These are phyloP conservation scores for Leishmania mexicana DNA, from an alignment of 208 protist genomes.

Conservation along the genomic window DNA sequence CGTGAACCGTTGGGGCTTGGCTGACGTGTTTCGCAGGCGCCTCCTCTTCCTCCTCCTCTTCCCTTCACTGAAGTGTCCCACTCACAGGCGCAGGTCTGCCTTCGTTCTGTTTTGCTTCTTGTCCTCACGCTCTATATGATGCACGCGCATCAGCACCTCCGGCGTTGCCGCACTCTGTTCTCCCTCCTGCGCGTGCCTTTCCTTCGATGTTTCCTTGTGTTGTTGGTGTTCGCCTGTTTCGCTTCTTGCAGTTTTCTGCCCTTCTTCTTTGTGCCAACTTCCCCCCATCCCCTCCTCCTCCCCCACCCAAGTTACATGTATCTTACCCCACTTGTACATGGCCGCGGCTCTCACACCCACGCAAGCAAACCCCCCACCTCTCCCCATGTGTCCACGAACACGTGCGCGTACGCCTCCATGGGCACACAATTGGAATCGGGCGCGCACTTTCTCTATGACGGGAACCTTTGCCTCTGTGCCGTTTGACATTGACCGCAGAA, in stretches of 20 bases:
- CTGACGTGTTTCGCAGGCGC: background rate
- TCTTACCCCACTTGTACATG: background rate
- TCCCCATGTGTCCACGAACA: background rate
- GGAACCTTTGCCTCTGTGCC: background rate
- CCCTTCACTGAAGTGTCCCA: background rate
- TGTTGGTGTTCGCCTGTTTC: background rate
- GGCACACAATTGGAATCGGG: background rate
- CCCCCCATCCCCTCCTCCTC: background rate
- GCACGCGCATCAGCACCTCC: background rate
- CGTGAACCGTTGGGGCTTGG: background rate
- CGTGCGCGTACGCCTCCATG: background rate
- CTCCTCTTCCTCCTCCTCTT: background rate
- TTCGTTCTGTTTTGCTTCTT: background rate
- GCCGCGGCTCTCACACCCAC: background rate
- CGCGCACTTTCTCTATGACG: background rate
- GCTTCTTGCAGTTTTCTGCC: background rate
- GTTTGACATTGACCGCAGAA: background rate
- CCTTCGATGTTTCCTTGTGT: background rate
- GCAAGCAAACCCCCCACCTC: background rate
- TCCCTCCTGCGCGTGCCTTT: background rate
- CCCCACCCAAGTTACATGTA: background rate
- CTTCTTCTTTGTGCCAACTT: background rate
- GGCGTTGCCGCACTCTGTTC: background rate
- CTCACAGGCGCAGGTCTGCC: background rate
- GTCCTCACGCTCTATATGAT: background rate